phyloP scores from a whole-genome alignment of 2,329 filamentous ascomycete genomes.

The Ustilaginoidea virens region DNA sequence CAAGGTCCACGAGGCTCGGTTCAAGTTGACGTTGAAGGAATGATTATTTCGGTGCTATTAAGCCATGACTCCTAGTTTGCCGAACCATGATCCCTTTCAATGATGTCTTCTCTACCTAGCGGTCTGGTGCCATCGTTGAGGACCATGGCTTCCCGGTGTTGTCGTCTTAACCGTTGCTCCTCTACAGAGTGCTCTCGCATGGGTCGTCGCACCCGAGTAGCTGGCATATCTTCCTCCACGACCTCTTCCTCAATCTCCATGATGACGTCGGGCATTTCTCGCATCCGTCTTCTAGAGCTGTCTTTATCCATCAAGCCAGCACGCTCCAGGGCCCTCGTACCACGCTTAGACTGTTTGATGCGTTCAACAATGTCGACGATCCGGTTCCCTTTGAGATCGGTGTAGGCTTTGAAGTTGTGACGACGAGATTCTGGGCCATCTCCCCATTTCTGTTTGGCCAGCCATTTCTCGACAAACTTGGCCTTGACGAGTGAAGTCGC shows the following conservation, averaged over 20 bases:
- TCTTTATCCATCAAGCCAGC: conserved; percentile 29
- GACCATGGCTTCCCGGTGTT: conserved; percentile 79
- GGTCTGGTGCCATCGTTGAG: conserved; percentile 72
- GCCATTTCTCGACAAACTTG: conserved; percentile 56
- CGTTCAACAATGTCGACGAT: conserved; percentile 36
- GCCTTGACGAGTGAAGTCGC: conserved; percentile 43
- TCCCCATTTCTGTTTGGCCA: conserved; percentile 59
- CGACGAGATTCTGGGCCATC: conserved; percentile 32
- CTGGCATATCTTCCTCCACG: conserved; percentile 11
- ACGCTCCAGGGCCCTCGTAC: conserved; percentile 33
- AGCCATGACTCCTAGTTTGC: too few relatives aligned
- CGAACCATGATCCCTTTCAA: conserved; percentile 43
- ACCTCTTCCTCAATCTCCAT: conserved; percentile 18
- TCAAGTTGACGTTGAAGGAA: too few relatives aligned
- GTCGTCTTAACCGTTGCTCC: conserved; percentile 58
- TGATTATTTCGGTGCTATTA: too few relatives aligned
- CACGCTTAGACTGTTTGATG: conserved; percentile 32
- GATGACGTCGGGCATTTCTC: conserved; percentile 16
- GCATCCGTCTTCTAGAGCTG: conserved; percentile 12
- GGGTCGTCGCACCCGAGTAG: conserved; percentile 15
- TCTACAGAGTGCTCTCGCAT: conserved; percentile 38
- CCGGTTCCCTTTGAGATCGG: conserved; percentile 31
- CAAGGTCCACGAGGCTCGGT: too few relatives aligned
- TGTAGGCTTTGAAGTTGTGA: conserved; percentile 37
- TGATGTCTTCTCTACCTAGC: conserved; percentile 61